Evolutionary conservation across 331 rosid species (phyloP), one percentile per base, ranked within the genome.

Genomic region (Pyrus hybrid): DNA sequence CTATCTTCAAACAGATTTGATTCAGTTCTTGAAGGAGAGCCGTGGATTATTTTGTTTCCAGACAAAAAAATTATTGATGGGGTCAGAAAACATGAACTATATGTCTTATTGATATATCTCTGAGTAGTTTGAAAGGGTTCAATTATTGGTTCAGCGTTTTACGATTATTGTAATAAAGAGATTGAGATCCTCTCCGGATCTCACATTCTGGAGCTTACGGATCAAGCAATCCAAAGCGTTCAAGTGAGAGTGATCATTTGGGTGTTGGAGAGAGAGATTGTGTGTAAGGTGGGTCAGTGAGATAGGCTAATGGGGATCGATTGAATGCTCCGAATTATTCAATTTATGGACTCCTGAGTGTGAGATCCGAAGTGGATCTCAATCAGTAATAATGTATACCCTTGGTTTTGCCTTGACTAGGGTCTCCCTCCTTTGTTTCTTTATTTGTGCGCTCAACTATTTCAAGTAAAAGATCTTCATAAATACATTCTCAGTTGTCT

Each of bases 61-160:
- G 21, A 61, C 18, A 43, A 77, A 60, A 43, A n/a, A 6, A 16
- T 6, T 53, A 53, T 53, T 21, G 30, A 33, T 11, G 8, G 62
- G n/a, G 23, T 22, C 63, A 17, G 12, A 16, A 58, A 29, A 5
- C 8, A 66, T 76, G 43, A 68, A 76, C 67, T 22, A 35, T 16
- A 32, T 56, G 68, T 70, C 75, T 71, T 82, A 82, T 70, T 82
- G 82, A 32, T 62, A 74, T 54, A 73, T 54, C 72, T 43, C 65
- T 33, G 53, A 82, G 76, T 68, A 26, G 47, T 69, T 63, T 58
- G 78, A 63, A 69, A 72, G 54, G 57, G 20, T 75, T 83, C 87
- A 86, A 86, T 86, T 86, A 86, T 86, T 86, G 90, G 84, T 49
- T 74, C 51, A 35, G 56, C 23, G 63, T 72, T 79, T 83, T 81